A percentile compares a stretch with the other conserved stretches of the same genome.
phyloP scores from a whole-genome alignment of 1,284 basidiomycete species.

The Microbotryum lychnidis-dioicae region DNA sequence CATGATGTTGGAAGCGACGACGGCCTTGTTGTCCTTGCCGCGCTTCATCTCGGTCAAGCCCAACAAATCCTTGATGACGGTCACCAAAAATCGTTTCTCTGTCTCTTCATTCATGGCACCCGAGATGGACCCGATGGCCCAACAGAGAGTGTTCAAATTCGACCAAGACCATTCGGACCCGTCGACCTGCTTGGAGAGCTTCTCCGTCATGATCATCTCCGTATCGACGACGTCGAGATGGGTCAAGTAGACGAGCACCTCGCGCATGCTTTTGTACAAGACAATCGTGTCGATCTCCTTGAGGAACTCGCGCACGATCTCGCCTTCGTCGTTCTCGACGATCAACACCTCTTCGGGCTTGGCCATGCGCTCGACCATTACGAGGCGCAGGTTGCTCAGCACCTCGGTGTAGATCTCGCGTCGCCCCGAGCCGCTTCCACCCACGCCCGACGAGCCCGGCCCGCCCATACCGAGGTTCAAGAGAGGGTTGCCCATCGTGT shows the following conservation, averaged over 20 bases:
- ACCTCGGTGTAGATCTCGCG: conserved; percentile 95
- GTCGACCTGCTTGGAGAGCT: conserved; percentile 76
- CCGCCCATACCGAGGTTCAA: conserved; percentile 62
- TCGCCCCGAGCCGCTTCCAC: conserved; percentile 54
- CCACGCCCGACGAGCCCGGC: conserved; percentile 33
- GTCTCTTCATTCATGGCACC: conserved; percentile 99
- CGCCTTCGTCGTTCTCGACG: conserved; percentile 98
- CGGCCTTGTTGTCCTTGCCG: conserved; percentile 99
- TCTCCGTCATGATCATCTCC: conserved; percentile 94
- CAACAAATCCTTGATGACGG: conserved; percentile 96
- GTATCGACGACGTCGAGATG: conserved; percentile 95
- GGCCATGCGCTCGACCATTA: conserved; percentile 99
- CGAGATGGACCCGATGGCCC: conserved; percentile 99
- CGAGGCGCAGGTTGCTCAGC: conserved; percentile 84
- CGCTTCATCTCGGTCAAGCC: conserved; percentile 97
- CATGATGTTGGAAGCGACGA: conserved; percentile 99
- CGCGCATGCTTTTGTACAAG: conserved; percentile 98
- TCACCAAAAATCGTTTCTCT: conserved; percentile 97
- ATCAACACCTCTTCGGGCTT: conserved; percentile 99
- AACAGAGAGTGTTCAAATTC: conserved; percentile 97
- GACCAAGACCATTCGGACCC: conserved; percentile 96
- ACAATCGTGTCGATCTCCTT: conserved; percentile 99
- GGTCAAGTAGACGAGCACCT: conserved; percentile 77
- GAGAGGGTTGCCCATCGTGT: conserved; percentile 75
- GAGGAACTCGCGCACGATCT: conserved; percentile 99